A percentile compares a stretch with the other conserved stretches of the same genome.
phyloP scores from a whole-genome alignment of 768 basidiomycete species.

The Lentinula aciculospora region DNA sequence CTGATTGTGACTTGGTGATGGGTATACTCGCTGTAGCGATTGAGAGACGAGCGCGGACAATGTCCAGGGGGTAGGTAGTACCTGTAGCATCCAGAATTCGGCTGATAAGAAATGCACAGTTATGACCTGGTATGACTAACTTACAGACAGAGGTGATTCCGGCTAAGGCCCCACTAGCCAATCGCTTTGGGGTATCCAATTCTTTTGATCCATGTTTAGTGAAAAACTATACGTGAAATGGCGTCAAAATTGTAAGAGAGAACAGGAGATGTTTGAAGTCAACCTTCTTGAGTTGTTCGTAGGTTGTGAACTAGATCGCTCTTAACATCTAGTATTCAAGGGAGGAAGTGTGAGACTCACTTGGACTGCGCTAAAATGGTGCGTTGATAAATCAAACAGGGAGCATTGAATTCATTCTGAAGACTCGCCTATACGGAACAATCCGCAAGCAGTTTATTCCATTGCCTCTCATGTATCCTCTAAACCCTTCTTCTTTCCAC shows the following conservation, averaged over 20 bases:
- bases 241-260: slow-evolving; percentile 22
- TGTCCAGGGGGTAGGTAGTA: slow-evolving; percentile 89
- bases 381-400: not conserved
- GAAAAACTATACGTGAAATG: slow-evolving; percentile 54
- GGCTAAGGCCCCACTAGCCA: slow-evolving; percentile 84
- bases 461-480: slow-evolving; percentile 92
- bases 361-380: slow-evolving; percentile 54
- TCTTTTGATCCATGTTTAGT: slow-evolving; percentile 60
- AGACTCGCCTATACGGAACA: slow-evolving; percentile 70
- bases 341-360: not conserved
- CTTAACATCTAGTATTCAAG: not conserved
- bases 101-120: not conserved
- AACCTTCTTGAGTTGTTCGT: slow-evolving; percentile 88
- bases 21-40: slow-evolving; percentile 86
- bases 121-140: slow-evolving; percentile 25
- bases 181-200: slow-evolving; percentile 84
- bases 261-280: slow-evolving; percentile 9
- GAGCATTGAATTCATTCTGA: slow-evolving; percentile 5
- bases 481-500: slow-evolving; percentile 92
- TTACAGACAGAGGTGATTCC: slow-evolving; percentile 92
- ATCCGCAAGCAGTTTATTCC: slow-evolving; percentile 89
- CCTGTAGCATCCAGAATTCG: slow-evolving; percentile 31
- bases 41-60: slow-evolving; percentile 87
- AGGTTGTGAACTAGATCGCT: slow-evolving; percentile 60
- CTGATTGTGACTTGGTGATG: slow-evolving; percentile 17